Evolutionary conservation across 305 asterid species (phyloP), one percentile per base, ranked within the genome.

Genomic region (Fraxinus xanthoxyloides): DNA sequence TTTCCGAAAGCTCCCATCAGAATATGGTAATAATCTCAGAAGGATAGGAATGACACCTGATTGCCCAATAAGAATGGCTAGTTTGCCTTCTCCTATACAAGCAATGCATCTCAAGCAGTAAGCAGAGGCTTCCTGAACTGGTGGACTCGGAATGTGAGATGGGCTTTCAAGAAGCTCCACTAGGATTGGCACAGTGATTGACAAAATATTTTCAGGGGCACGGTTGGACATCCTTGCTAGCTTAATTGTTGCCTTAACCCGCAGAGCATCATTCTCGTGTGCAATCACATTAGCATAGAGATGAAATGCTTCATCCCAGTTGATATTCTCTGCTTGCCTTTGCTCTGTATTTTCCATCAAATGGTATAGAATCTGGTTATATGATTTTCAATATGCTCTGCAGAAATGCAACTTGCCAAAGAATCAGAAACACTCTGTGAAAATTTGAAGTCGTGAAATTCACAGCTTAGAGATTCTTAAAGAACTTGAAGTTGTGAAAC

Each of bases 81-180:
- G 79, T 80, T 84, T 75, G 26, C 94, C 94, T 46, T 90, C 89
- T 23, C 92, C 87, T 83, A 40, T 81, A 35, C 89, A 81, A 86
- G 92, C 87, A 85, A 91, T 81, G 83, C 88, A 82, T 82, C 85
- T 89, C 82, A 92, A 83, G 87, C 93, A 87, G 88, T 84, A 84
- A 67, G 84, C 92, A 76, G 92, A 76, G 7, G 90, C 92, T 91
- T 82, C 90, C 36, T 77, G 90, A 75, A 89, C 77, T 15, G 81
- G 82, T 72, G 91, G 88, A 77, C 81, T 79, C 77, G 10, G 75
- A 46, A 78, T 36, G n/a, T 75, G 70, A 24, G 36, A 28, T n/a
- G 90, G 87, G 13, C 86, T 84, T 76, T 59, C 26, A 17, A 92
- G 90, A 81, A 88, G 89, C 82, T 87, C 88, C 65, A 89, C 85